These are phyloP conservation scores for Prunus yedoensis DNA, from an alignment of 331 rosid genomes.

Conservation along the genomic window DNA sequence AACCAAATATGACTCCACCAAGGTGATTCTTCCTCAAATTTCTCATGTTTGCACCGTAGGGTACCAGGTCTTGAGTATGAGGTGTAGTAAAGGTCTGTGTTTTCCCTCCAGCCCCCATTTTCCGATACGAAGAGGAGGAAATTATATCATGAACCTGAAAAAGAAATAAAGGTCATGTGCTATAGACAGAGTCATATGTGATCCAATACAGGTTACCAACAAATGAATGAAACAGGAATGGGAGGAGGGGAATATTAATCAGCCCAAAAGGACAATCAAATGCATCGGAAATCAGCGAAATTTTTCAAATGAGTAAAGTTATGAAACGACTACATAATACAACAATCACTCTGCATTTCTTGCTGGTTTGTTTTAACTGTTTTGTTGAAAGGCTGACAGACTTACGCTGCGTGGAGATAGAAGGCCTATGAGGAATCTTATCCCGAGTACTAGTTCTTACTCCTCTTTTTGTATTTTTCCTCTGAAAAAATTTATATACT, in stretches of 20 bases:
- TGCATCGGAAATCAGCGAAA: background rate
- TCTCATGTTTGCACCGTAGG: slow-evolving; percentile 26
- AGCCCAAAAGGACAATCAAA: background rate
- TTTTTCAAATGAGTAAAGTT: background rate
- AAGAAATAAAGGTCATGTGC: background rate
- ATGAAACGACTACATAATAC: background rate
- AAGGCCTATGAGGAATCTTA: background rate
- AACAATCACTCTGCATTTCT: background rate
- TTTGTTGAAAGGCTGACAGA: background rate
- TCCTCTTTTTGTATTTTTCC: background rate
- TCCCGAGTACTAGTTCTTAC: slow-evolving; percentile 7
- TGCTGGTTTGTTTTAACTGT: background rate
- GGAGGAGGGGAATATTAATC: background rate
- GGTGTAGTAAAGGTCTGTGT: slow-evolving; percentile 14
- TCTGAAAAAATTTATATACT: background rate
- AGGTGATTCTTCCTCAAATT: slow-evolving; percentile 60
- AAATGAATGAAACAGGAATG: background rate
- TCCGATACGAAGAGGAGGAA: slow-evolving; percentile 21
- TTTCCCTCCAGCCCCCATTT: slow-evolving; percentile 54
- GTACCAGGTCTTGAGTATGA: slow-evolving; percentile 2
- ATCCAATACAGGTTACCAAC: background rate
- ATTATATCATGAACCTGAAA: slow-evolving; percentile 12
- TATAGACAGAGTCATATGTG: background rate
- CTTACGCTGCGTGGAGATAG: background rate
- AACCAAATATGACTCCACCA: slow-evolving; percentile 91